Evolutionary conservation across 2,329 filamentous ascomycete genomes (phyloP), one percentile per base, ranked within the genome.

Genomic region (Alternaria arbusti): DNA sequence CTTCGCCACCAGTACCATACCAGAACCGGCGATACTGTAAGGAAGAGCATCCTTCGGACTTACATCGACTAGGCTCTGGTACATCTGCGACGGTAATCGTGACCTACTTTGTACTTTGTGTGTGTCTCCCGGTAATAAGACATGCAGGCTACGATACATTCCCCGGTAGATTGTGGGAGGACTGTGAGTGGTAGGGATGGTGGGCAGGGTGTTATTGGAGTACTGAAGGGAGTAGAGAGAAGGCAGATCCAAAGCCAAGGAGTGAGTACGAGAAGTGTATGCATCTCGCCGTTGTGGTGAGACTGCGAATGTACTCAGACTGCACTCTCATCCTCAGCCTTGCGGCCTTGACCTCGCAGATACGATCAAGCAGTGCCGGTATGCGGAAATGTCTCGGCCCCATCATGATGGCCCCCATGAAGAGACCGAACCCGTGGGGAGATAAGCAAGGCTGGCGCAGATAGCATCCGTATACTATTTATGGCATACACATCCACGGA

Each of bases 1-100:
- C 61, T 54, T 17, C 52, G 57, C 47, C 61, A 40, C 20, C 23
- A 22, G 22, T 20, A 51, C 49, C n/a, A 54, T 23, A 13, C 61
- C 43, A 43, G 13, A 57, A 36, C 11, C 32, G 23, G 58, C 8
- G 28, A 45, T 12, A 1, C 28, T 17, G 51, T 57, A 52, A 12
- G 54, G 55, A n/a, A 43, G 9, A 23, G n/a, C 15, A 58, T 58
- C 54, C 54, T 49, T 30, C 26, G 22, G 7, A 26, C 28, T 40
- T 20, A 15, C 22, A 58, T 30, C 5, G 10, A 52, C 30, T 45
- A 52, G 12, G 40, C 9, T 43, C 36, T 22, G 44, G 12, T 36
- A 12, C 43, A 47, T 44, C 30, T 40, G 13, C 17, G 13, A 51
- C 28, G 20, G 22, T 51, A 23, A 51, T 32, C 17, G 28, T 22